Base-by-base conservation (phyloP, 179 eudicot species). In the Beta corolliflora region DNA sequence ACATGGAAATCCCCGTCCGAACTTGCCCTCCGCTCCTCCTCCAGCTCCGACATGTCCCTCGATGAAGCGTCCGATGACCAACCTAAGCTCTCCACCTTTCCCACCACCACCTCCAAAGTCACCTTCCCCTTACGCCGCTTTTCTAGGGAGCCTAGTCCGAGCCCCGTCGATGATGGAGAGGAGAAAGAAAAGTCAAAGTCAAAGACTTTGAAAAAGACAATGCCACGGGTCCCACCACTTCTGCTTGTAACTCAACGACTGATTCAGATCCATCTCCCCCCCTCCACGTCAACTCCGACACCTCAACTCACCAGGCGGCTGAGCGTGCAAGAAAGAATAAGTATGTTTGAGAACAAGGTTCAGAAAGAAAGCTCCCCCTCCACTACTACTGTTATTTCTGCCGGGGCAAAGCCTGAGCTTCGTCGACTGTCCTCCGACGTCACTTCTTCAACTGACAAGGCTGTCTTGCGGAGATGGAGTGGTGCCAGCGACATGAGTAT, bases 401-500 rank as follows among this genome's bases (percentile, higher is more conserved):
- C 91, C 41, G 87, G 92, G 48, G 85, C 19, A 21, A 85, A 82
- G 90, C 93, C 81, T 6, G 97, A 94, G 88, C 93, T 92, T 55
- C 89, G 93, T 78, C 88, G 97, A 81, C 86, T 91, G 54, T 87
- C 98, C 2, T 90, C 98, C 29, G 99, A 93, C 53, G 90, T 89
- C 14, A 89, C 91, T 45, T 85, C 93, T 6, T 85, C 89, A 16
- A 79, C 83, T 36, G 98, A 94, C 77, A 92, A 90, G 89, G 90
- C 97, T 2, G 95, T 97, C 3, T 81, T 93, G 75, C 90, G 97
- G 90, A 91, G 99, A 91, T 97, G 99, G 98, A 97, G 99, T 85
- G 97, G 97, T 59, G 97, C 89, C 81, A 92, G 98, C 80, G 99
- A 97, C 84, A 92, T 96, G 97, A 96, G 98, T 86, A 90, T 94